Evolutionary conservation across 2,329 filamentous ascomycete genomes (phyloP).

Genomic region (Thelonectria rubi): DNA sequence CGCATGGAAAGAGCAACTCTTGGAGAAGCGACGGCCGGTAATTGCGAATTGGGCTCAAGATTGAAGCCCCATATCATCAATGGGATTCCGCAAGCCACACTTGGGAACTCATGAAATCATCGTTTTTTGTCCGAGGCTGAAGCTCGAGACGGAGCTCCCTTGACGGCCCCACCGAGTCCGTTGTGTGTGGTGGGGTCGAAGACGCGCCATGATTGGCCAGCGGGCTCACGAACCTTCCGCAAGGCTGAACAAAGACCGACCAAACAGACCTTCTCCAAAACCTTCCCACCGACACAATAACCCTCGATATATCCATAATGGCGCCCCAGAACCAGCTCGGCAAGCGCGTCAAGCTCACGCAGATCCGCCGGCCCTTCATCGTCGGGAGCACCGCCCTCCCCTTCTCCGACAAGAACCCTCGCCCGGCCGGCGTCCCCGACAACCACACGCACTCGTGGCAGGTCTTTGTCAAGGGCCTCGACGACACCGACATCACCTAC

Average conservation of each 20-base stretch:
- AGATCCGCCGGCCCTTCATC: conserved; percentile 73
- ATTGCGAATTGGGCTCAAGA: conserved; percentile 26
- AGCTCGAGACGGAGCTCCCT: conserved; percentile 8
- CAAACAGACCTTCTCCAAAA: conserved; percentile 12
- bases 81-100: conserved; percentile 22
- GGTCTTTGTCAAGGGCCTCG: conserved; percentile 90
- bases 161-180: not conserved
- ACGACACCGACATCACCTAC: conserved; percentile 90
- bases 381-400: conserved; percentile 83
- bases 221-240: conserved; percentile 5
- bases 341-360: conserved; percentile 71
- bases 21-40: conserved; percentile 1
- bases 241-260: conserved; percentile 18
- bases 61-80: conserved; percentile 13
- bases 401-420: conserved; percentile 82
- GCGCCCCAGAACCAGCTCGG: conserved; percentile 66
- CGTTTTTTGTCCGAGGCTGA: conserved; percentile 37
- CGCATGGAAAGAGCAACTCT: not conserved
- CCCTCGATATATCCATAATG: conserved; percentile 51
- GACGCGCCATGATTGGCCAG: conserved; percentile 12
- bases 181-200: not conserved
- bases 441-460: conserved; percentile 98
- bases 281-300: not conserved
- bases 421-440: conserved; percentile 78
- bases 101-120: conserved; percentile 43